phyloP scores from a whole-genome alignment of 345 rosid genomes.

The Euphorbia peplus region DNA sequence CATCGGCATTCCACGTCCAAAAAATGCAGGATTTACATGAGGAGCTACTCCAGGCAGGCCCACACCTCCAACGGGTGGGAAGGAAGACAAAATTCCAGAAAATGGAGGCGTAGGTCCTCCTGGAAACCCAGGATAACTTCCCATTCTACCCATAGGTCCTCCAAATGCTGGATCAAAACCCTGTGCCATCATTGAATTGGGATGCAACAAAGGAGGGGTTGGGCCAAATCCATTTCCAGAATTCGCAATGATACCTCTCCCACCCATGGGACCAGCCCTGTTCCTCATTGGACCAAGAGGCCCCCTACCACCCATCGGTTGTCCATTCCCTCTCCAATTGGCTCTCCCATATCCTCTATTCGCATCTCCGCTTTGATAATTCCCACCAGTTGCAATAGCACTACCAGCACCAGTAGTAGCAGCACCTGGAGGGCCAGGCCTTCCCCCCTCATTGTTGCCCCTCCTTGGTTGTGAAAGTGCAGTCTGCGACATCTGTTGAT shows the following conservation, averaged over 20 bases:
- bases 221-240: conserved; percentile 72
- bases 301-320: conserved; percentile 70
- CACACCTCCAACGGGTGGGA: conserved; percentile 61
- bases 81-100: conserved; percentile 58
- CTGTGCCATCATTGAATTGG: conserved; percentile 69
- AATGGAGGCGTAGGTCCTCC: conserved; percentile 68
- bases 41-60: conserved; percentile 85
- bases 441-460: conserved; percentile 47
- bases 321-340: conserved; percentile 50
- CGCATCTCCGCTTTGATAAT: conserved; percentile 70
- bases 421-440: conserved; percentile 24
- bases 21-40: conserved; percentile 83
- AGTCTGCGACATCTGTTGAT: conserved; percentile 51
- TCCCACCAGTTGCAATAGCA: conserved; percentile 45
- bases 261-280: conserved; percentile 64
- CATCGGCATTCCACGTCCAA: conserved; percentile 72
- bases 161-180: conserved; percentile 86
- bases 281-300: conserved; percentile 66
- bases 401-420: conserved; percentile 10
- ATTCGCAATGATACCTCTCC: conserved; percentile 61
- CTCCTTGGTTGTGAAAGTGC: conserved; percentile 44
- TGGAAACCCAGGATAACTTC: conserved; percentile 69
- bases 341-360: conserved; percentile 68
- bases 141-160: conserved; percentile 79
- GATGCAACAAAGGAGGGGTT: conserved; percentile 67